Evolutionary conservation across 768 basidiomycete species (phyloP).

Genomic region (Neoboletus subvelutipes): DNA sequence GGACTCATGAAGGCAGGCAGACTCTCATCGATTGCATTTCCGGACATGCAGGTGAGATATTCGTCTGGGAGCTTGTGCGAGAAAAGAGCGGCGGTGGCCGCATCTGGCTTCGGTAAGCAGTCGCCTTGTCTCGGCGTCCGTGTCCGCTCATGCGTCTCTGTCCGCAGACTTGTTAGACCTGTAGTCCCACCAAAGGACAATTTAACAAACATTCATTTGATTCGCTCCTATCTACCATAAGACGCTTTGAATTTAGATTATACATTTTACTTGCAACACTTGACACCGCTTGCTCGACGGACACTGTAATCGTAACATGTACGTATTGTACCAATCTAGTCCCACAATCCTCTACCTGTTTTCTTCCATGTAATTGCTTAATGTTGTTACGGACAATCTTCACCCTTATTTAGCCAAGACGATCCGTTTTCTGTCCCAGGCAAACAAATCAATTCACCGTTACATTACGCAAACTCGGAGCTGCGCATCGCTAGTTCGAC

Average conservation of each 20-base stretch:
- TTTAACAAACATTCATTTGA: constrained; percentile 16
- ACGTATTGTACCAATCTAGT: constrained; percentile 14
- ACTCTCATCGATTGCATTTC: constrained; percentile 54
- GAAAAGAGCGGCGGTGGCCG: constrained; percentile 60
- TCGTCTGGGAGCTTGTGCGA: constrained; percentile 55
- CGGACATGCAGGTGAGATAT: constrained; percentile 33
- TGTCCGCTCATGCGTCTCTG: not conserved
- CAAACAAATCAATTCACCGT: not conserved
- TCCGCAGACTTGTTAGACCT: constrained; percentile 24
- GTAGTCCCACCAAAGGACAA: constrained; percentile 22
- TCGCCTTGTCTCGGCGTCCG: not conserved
- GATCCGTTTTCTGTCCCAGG: not conserved
- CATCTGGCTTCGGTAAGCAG: constrained; percentile 63
- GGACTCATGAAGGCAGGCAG: constrained; percentile 64
- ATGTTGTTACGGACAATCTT: constrained; percentile 13
- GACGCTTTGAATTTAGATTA: constrained; percentile 21
- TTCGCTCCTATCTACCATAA: constrained; percentile 25
- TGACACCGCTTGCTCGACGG: constrained; percentile 4
- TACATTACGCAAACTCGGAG: not conserved
- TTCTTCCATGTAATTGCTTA: constrained; percentile 15
- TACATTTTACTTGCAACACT: constrained; percentile 8
- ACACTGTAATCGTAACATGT: constrained; percentile 16
- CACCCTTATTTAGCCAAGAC: constrained; percentile 2
- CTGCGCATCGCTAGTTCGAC: not conserved
- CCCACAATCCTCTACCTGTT: not conserved